Base-by-base conservation (phyloP, 164 flowering plant species). In the Buxus sempervirens region DNA sequence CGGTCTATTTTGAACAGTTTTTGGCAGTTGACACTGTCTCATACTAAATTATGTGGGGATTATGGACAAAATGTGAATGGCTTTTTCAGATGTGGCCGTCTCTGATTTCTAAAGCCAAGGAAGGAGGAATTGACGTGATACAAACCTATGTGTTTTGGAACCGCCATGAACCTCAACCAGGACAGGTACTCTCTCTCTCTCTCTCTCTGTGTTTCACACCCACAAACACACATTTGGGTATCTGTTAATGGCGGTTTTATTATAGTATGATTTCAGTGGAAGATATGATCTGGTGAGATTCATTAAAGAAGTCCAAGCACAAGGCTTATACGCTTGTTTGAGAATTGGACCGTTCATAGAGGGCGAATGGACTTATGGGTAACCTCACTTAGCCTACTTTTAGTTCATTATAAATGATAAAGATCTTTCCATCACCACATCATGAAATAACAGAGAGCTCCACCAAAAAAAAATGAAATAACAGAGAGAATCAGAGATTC, bases 141-240 rank as follows among this genome's bases (percentile, higher is more conserved):
- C 83, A 91, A 27, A 93, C 98, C 16, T 85, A 85, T 45, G 92
- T 86, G 5, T 93, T 93, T 64, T 93, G 98, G 97, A 91, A 91
- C 73, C 70, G 77, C 5, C 98, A 93, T 75, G 98, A 93, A 68
- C 92, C 94, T 32, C 71, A 73, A 54, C 86, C 58, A 7, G 96
- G 97, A 9, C 80, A 88, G 93, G 98, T 90, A 27, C 4, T 25
- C 19, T 63, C 23, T 22, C 62, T 55, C 42, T 53, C 51, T 23
- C 26, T 64, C 36, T 14, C 1, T 2, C 13, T n/a, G n/a, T n/a
- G n/a, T n/a, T n/a, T 58, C 62, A 55, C 42, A 49, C 58, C 58
- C 24, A 32, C 32, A 21, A 9, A 48, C 13, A 32, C 9, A 32
- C 5, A 49, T 51, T 7, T 23, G 53, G 9, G 26, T 54, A 0